Evolutionary conservation across 2,329 filamentous ascomycete genomes (phyloP), one percentile per base, ranked within the genome.

Genomic region (Trichophyton simii): DNA sequence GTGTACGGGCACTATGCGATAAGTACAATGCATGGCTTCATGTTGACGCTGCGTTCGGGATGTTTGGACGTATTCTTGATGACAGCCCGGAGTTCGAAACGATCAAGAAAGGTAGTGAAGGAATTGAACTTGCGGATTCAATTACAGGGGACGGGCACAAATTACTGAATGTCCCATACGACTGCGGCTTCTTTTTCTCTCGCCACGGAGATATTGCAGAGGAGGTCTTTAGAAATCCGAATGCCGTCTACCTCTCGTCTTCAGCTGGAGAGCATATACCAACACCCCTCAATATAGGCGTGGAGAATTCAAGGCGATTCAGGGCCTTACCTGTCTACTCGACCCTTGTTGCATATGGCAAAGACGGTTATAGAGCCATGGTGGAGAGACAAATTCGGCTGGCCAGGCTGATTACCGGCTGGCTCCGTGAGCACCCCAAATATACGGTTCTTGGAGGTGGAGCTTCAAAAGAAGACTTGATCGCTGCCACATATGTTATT

Each of bases 141-240:
- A 91, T 96, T 66, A 86, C 89, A 0, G 86, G 88, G 1, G 91
- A 96, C 68, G 88, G 83, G 0, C 92, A 97, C 73, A 96, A 96
- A 70, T 76, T 96, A n/a, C 81, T 97, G 63, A 96, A 96, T 67
- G 90, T 96, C 54, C 91, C 92, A 0, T 96, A 96, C 68, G 92
- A 96, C 72, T 91, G 87, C 68, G 92, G 91, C 50, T 87, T 96
- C 73, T 95, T 96, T 79, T 83, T 95, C 67, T 89, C 86, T 59
- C 83, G 84, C 18, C 82, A 87, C 64, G 75, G 82, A 6, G 68
- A 74, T 2, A 76, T 83, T 11, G 81, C 87, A 0, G 77, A 79
- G 34, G 74, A 81, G 3, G 85, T 91, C 8, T 95, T 92, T 73
- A 80, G 83, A 63, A 96, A 96, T 73, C 84, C 89, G 36, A 91